Evolutionary conservation across 2,329 filamentous ascomycete genomes (phyloP).

Genomic region (Pyrenochaeta sp.): DNA sequence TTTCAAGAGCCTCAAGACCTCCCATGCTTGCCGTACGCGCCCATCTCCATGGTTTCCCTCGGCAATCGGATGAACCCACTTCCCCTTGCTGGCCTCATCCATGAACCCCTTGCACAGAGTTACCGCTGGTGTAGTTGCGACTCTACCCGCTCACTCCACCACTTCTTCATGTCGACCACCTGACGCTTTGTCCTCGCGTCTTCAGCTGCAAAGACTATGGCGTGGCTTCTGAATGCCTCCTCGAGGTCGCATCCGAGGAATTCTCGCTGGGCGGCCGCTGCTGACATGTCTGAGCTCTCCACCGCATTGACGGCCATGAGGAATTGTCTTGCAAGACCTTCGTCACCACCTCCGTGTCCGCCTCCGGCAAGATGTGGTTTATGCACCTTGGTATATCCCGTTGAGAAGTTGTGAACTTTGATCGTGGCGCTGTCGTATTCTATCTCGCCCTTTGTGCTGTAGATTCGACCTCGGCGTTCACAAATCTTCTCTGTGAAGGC

Average conservation of each 20-base stretch:
- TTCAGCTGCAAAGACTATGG: conserved; percentile 92
- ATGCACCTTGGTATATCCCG: conserved; percentile 62
- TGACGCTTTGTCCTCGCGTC: conserved; percentile 75
- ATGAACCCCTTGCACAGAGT: conserved; percentile 10
- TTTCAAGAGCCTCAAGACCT: conserved; percentile 29
- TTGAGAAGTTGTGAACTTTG: conserved; percentile 74
- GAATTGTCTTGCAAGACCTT: conserved; percentile 81
- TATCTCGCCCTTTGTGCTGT: conserved; percentile 86
- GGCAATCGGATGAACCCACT: conserved; percentile 8
- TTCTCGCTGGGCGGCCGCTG: conserved; percentile 74
- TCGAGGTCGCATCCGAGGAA: conserved; percentile 84
- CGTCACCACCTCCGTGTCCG: conserved; percentile 80
- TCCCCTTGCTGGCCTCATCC: conserved; percentile 4
- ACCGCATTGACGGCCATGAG: conserved; percentile 82
- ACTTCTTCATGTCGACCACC: conserved; percentile 76
- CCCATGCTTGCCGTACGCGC: conserved; percentile 39
- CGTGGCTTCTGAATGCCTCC: conserved; percentile 88
- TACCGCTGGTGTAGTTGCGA: conserved; percentile 24
- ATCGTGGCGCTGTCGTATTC: conserved; percentile 83
- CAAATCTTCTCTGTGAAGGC: conserved; percentile 89
- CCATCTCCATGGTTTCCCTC: conserved; percentile 21
- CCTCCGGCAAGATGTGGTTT: conserved; percentile 67
- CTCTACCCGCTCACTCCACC: conserved; percentile 72
- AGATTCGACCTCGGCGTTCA: conserved; percentile 82
- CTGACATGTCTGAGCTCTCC: conserved; percentile 71